Percentiles rank a stretch among this genome's conserved stretches.
phyloP scores from a whole-genome alignment of 164 flowering plant species.

The Buxus sempervirens region DNA sequence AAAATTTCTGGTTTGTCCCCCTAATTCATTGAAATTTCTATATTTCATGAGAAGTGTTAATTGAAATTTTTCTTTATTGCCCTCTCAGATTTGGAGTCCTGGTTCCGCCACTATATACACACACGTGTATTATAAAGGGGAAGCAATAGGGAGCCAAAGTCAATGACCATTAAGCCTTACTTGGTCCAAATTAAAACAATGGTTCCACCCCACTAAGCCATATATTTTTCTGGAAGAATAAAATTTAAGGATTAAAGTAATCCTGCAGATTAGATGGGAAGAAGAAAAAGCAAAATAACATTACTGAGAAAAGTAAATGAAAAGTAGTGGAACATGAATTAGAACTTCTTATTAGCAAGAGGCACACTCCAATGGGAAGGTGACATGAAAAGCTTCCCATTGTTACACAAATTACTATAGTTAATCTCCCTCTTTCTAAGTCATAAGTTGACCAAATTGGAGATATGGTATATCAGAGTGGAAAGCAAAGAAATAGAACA shows the following conservation, averaged over 20 bases:
- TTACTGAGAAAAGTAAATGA: background rate
- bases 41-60: too few relatives aligned
- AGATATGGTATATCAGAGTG: too few relatives aligned
- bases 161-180: background rate
- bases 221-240: background rate
- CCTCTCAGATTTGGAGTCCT: too few relatives aligned
- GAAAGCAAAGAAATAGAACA: too few relatives aligned
- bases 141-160: background rate
- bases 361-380: background rate
- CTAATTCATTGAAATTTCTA: too few relatives aligned
- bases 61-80: too few relatives aligned
- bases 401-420: background rate
- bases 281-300: background rate
- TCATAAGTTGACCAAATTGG: too few relatives aligned
- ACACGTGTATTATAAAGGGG: too few relatives aligned
- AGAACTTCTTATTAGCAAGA: background rate
- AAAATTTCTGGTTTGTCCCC: too few relatives aligned
- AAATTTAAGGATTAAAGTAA: background rate
- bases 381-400: conserved; percentile 1
- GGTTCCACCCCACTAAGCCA: background rate
- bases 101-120: too few relatives aligned
- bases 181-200: background rate
- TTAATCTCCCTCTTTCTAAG: background rate
- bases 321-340: background rate
- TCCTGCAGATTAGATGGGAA: background rate